Percentiles rank a stretch among this genome's conserved stretches.
Evolutionary conservation across 2,329 filamentous ascomycete genomes (phyloP).

Genomic region (Penicillium sp.): DNA sequence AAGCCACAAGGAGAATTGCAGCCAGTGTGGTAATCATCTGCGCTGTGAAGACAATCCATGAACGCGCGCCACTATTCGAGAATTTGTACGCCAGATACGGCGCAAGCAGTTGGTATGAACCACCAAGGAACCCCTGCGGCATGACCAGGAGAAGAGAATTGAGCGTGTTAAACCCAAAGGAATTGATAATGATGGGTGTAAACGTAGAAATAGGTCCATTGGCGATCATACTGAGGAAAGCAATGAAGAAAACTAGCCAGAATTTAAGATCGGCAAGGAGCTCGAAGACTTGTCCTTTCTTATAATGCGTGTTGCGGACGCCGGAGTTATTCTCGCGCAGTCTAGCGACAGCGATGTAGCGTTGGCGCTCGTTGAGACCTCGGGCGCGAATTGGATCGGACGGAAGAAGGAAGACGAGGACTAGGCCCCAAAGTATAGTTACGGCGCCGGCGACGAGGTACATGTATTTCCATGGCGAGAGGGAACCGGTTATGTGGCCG

Average conservation of each 20-base stretch:
- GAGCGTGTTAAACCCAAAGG: slow-evolving; percentile 50
- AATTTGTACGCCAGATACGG: slow-evolving; percentile 48
- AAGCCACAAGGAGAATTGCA: slow-evolving; percentile 48
- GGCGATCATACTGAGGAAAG: slow-evolving; percentile 48
- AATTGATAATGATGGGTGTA: slow-evolving; percentile 51
- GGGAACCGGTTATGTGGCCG: slow-evolving; percentile 34
- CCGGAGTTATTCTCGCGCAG: slow-evolving; percentile 34
- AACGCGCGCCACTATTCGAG: slow-evolving; percentile 21
- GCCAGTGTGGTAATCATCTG: slow-evolving; percentile 49
- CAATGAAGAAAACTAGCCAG: slow-evolving; percentile 38
- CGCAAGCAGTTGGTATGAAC: slow-evolving; percentile 45
- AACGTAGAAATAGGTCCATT: slow-evolving; percentile 54
- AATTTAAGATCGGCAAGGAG: slow-evolving; percentile 4
- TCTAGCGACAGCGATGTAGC: slow-evolving; percentile 30
- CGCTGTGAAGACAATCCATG: slow-evolving; percentile 47
- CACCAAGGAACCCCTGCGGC: slow-evolving; percentile 44
- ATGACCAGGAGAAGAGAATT: slow-evolving; percentile 50
- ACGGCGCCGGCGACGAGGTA: slow-evolving; percentile 48
- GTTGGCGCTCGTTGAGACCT: slow-evolving; percentile 42
- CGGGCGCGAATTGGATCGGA: slow-evolving; percentile 48
- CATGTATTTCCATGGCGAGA: slow-evolving; percentile 48
- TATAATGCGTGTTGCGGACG: slow-evolving; percentile 49
- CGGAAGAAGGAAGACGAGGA: slow-evolving; percentile 46
- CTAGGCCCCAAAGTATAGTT: slow-evolving; percentile 47
- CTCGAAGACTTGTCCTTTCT: slow-evolving; percentile 46